Evolutionary conservation across 192 early-diverging fungal genomes (phyloP).

Genomic region (Umbelopsis sp.): DNA sequence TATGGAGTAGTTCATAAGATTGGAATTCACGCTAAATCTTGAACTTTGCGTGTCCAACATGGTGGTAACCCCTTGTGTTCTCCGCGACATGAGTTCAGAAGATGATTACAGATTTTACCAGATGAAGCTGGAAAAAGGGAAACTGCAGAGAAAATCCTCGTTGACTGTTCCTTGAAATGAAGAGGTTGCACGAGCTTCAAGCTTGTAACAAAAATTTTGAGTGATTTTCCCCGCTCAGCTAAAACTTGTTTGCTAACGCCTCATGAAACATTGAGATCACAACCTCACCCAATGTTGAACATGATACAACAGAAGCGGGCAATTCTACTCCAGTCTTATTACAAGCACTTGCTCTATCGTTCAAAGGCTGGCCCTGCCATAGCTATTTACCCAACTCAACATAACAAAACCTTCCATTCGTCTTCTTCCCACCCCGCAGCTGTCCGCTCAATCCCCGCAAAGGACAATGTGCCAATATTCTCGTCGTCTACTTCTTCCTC

Average conservation of each 20-base stretch:
- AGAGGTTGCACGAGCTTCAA: slow-evolving; percentile 13
- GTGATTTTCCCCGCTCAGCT: neutral
- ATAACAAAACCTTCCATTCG: slow-evolving; percentile 4
- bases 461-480: neutral
- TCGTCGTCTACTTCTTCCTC: neutral
- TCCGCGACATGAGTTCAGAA: slow-evolving; percentile 2
- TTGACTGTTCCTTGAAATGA: slow-evolving; percentile 20
- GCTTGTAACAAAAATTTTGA: neutral
- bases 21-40: slow-evolving; percentile 43
- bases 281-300: neutral
- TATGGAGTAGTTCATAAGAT: slow-evolving; percentile 48
- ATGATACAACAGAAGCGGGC: slow-evolving; percentile 16
- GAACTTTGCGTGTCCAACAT: neutral
- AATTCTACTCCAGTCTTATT: slow-evolving; percentile 4
- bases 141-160: neutral
- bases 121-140: slow-evolving; percentile 7
- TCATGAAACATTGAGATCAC: neutral
- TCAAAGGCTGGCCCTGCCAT: slow-evolving; percentile 11
- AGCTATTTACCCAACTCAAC: slow-evolving; percentile 7
- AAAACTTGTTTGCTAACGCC: neutral
- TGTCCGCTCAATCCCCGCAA: slow-evolving; percentile 15
- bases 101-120: neutral
- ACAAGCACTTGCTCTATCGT: slow-evolving; percentile 9
- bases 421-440: slow-evolving; percentile 17
- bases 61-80: slow-evolving; percentile 9